Evolutionary conservation across 495 filamentous ascomycete species (phyloP), one percentile per base, ranked within the genome.

Genomic region (Xylaria grammica): DNA sequence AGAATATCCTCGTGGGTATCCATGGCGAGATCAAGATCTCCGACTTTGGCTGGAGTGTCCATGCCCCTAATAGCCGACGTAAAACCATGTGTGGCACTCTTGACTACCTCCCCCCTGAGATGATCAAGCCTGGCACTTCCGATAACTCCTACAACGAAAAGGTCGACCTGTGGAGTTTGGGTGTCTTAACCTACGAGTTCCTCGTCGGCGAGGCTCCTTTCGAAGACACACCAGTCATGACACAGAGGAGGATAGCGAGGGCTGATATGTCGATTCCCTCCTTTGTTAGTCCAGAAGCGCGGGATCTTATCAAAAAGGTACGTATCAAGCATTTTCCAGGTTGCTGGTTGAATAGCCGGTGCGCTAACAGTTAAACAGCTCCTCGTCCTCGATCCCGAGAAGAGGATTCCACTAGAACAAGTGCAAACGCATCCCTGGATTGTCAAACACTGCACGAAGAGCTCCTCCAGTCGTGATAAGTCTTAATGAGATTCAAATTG

Each of bases 21-120:
- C 94, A 98, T 73, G 95, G 94, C 45, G 95, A 99, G 79, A 96
- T 99, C 78, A 99, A 99, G 78, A 94, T 99, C 73, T 94, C 91
- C 4, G 95, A 99, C 77, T 99, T 99, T 71, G 95, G 95, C 49
- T 99, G 96, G 96, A 94, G 90, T 77, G 96, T 98, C 19, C 95
- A 99, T 75, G 96, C 95, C 27, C 95, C 95, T 10, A 97, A 96
- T 71, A 97, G 96, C 78, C 78, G 94, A 56, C 86, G 95, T 44
- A 89, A 93, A 65, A 99, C 95, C 24, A 94, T 98, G 87, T 99
- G 95, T 75, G 95, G 95, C 69, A 99, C 95, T 8, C 85, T 99
- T 27, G 95, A 99, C 78, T 98, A 99, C 75, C 84, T 99, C 19
- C 95, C 95, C 8, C 95, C 95, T 24, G 95, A 99, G 86, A 99